Base-by-base conservation (phyloP, 495 filamentous ascomycete species). In the Trichocladium antarcticum region DNA sequence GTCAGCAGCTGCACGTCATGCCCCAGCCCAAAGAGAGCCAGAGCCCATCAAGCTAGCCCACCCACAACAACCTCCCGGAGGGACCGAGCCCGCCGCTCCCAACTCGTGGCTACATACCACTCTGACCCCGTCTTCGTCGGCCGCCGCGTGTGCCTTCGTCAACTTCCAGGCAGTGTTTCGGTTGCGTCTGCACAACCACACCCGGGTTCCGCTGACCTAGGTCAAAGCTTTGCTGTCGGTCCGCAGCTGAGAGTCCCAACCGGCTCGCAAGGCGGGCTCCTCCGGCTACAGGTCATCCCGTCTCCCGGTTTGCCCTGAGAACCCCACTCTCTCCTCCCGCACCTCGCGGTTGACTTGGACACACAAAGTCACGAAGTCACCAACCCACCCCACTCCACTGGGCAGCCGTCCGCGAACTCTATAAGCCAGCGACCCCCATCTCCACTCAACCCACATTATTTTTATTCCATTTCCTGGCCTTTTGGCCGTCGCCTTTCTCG, bases 361-460 rank as follows among this genome's bases (percentile, higher is more conserved):
- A 61, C 46, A 38, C 49, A n/a, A 56, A 22, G 49, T 39, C 24
- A 24, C 37, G 47, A 27, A 53, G 36, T 36, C 27, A 41, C 39
- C 20, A 19, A 12, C 9, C 8, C 6, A 11, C n/a, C n/a, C n/a
- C 44, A 49, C 41, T 27, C 24, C 36, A 49, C 45, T 42, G 41
- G 41, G 19, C 49, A 51, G 41, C 49, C 49, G 42, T 39, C 48
- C 37, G 24, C 48, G 16, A n/a, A 50, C 31, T 29, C 21, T 16
- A 20, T 38, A 32, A 45, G 34, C 35, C 44, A 17, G 24, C 43
- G 9, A 32, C n/a, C 34, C 47, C 41, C 35, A 55, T 60, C 63
- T 64, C 63, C 61, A 64, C 61, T 59, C 61, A 64, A 47, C 57
- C 61, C 61, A 62, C 63, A 57, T 58, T 55, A 53, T 58, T 58